phyloP scores from a whole-genome alignment of 805 yeast genomes.

The Candida maesae region DNA sequence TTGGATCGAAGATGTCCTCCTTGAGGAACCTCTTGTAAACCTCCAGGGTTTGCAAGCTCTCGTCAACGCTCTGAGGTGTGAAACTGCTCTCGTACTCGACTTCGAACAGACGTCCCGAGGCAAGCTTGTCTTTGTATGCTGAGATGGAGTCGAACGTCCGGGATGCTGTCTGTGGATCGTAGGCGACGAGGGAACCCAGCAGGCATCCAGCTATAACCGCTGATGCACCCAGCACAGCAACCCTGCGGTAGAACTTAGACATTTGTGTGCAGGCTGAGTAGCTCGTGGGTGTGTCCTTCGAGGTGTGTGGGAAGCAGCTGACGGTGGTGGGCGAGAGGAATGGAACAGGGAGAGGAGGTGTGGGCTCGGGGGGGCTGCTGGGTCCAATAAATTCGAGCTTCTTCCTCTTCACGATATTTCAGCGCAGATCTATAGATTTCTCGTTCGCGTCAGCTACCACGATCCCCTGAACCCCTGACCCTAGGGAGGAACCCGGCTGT shows the following conservation, averaged over 20 bases:
- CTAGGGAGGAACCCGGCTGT: too few species aligned
- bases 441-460: too few species aligned
- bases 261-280: not conserved
- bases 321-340: too few species aligned
- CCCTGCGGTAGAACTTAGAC: not conserved
- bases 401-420: too few species aligned
- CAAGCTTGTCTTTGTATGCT: not conserved
- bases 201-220: not conserved
- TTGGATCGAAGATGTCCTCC: slow-evolving; percentile 12
- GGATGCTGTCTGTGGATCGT: not conserved
- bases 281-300: not conserved
- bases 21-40: slow-evolving; percentile 8
- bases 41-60: slow-evolving; percentile 2
- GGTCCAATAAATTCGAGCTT: too few species aligned
- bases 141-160: not conserved
- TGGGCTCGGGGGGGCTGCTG: too few species aligned
- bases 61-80: slow-evolving; percentile 1
- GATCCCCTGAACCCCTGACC: too few species aligned
- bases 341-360: too few species aligned
- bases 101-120: not conserved
- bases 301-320: not conserved
- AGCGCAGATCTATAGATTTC: too few species aligned
- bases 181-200: not conserved
- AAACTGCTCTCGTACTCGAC: slow-evolving; percentile 1
- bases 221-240: not conserved